phyloP scores from a whole-genome alignment of 2,329 filamentous ascomycete species.

The Madurella fahalii region DNA sequence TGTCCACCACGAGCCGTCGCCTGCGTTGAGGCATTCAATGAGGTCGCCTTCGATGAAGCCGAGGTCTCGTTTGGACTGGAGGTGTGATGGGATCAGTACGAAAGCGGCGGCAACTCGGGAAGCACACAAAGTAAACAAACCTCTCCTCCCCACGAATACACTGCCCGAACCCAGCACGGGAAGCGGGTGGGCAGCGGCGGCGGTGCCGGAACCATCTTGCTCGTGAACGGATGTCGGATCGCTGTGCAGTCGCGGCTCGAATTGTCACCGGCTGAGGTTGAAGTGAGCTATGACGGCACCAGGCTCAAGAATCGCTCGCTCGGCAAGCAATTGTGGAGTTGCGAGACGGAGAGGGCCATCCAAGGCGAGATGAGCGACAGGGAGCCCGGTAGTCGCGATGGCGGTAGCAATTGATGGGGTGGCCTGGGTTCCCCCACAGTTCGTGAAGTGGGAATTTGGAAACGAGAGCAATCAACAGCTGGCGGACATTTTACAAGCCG shows the following conservation, averaged over 20 bases:
- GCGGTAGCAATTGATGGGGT: slow-evolving; percentile 8
- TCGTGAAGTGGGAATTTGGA: slow-evolving; percentile 10
- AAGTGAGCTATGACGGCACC: slow-evolving; percentile 14
- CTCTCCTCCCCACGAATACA: slow-evolving; percentile 94
- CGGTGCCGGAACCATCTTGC: slow-evolving; percentile 50
- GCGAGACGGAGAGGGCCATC: slow-evolving; percentile 5
- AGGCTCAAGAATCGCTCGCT: slow-evolving; percentile 11
- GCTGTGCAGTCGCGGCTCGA: slow-evolving; percentile 1
- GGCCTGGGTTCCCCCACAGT: slow-evolving; percentile 18
- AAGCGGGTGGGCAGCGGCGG: slow-evolving; percentile 69
- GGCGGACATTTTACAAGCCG: slow-evolving; percentile 11
- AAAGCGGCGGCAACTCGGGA: neutral
- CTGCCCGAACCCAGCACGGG: slow-evolving; percentile 85
- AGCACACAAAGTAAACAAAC: slow-evolving; percentile 34
- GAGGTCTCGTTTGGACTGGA: slow-evolving; percentile 80
- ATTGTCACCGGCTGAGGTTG: slow-evolving; percentile 1
- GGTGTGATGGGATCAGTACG: slow-evolving; percentile 15
- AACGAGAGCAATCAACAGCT: slow-evolving; percentile 2
- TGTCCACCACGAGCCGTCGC: slow-evolving; percentile 98
- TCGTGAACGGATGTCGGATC: neutral
- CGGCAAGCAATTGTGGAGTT: slow-evolving; percentile 14
- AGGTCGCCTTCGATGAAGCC: slow-evolving; percentile 97
- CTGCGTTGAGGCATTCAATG: slow-evolving; percentile 96
- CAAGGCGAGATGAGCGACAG: slow-evolving; percentile 7
- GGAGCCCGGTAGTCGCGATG: slow-evolving; percentile 1